Evolutionary conservation across 2,329 filamentous ascomycete species (phyloP), one percentile per base, ranked within the genome.

Genomic region (Polytolypa hystricis): DNA sequence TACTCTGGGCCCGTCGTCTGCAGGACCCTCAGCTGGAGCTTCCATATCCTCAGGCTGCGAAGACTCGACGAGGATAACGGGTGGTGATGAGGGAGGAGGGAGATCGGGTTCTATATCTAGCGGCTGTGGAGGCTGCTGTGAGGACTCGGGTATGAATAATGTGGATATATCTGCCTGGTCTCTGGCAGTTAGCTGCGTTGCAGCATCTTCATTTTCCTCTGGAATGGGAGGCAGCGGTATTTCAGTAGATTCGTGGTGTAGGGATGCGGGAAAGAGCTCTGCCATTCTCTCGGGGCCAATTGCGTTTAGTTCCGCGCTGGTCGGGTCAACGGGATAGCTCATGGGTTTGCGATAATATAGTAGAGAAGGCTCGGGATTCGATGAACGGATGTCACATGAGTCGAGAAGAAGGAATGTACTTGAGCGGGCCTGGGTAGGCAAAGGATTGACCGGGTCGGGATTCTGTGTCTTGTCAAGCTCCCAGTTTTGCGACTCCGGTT

Each of bases 21-120:
- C 11, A 14, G 7, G 29, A 8, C 12, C 37, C 18, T 42, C 39
- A 14, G 40, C 42, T 23, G 39, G 41, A 23, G 43, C 37, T 8
- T 42, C 35, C 12, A 37, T 42, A n/a, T 17, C 20, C 10, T 20
- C 30, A 5, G 52, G 48, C 33, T 64, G 61, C 1, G 61, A 64
- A 8, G 61, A 64, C 41, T 61, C 59, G 14, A 64, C 59, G 39
- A 62, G 54, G 3, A 64, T 50, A 17, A 60, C 46, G 3, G 53
- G 48, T 9, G 51, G 44, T 29, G 45, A 52, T 9, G 43, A 40
- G 32, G 28, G 46, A 16, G 47, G 44, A 23, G 43, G 47, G 16
- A 40, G 41, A 26, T 48, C 47, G 4, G 40, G 16, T 21, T 36
- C 17, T 18, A 5, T 8, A 16, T 10, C 36, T 4, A 17, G 18